These are phyloP conservation scores for Aspergillus luchuensis DNA, from an alignment of 2,329 filamentous ascomycete genomes.

Conservation along the genomic window DNA sequence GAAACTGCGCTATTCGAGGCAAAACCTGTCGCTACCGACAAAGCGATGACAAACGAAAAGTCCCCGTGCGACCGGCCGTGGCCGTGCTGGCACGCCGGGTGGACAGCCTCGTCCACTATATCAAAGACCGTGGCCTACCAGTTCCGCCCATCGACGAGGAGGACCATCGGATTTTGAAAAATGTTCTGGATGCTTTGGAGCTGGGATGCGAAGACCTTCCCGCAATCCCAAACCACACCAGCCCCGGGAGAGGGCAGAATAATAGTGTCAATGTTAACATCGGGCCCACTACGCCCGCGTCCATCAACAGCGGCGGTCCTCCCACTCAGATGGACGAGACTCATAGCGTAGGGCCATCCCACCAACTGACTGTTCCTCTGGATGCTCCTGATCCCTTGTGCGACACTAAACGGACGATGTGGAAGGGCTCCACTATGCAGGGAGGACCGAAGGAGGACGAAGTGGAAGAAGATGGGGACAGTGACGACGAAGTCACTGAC, in stretches of 20 bases:
- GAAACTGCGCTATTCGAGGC: slow-evolving; percentile 39
- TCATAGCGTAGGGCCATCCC: too few relatives aligned
- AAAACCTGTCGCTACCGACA: slow-evolving; percentile 42
- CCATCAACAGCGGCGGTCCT: slow-evolving; percentile 9
- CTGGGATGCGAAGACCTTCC: not conserved
- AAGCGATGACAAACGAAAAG: slow-evolving; percentile 39
- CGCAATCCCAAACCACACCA: slow-evolving; percentile 21
- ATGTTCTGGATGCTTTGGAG: slow-evolving; percentile 39
- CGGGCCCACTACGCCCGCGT: slow-evolving; percentile 15
- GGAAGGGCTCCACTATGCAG: not conserved
- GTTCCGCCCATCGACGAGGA: slow-evolving; percentile 41
- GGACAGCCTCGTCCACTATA: slow-evolving; percentile 42
- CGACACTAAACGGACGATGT: not conserved
- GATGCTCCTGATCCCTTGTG: too few relatives aligned
- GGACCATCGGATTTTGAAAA: slow-evolving; percentile 38
- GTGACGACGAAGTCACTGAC: slow-evolving; percentile 10
- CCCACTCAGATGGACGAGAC: not conserved
- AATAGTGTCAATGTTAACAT: not conserved
- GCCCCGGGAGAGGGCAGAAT: not conserved
- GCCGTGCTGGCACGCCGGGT: slow-evolving; percentile 23
- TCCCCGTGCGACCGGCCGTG: not conserved
- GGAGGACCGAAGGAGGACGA: not conserved
- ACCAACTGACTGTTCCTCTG: too few relatives aligned
- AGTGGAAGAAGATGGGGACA: not conserved
- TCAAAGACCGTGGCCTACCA: slow-evolving; percentile 41